Evolutionary conservation across 2,329 filamentous ascomycete species (phyloP), one percentile per base, ranked within the genome.

Genomic region (Sclerotinia sclerotiorum): DNA sequence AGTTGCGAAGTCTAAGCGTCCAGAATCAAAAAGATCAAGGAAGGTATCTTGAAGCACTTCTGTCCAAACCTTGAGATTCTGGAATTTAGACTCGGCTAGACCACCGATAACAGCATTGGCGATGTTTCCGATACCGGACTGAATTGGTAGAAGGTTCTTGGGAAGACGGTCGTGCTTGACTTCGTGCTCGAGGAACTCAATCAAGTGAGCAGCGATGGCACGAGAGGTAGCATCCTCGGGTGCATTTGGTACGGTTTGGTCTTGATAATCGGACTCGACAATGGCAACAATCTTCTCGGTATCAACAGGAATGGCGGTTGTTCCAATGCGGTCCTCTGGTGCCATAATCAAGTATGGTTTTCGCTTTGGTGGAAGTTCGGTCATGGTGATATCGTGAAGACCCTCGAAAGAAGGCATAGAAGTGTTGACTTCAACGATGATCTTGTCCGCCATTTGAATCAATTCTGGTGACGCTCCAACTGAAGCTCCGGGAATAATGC

Each of bases 381-480:
- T 92, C 85, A 94, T 90, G 70, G 91, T 93, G 78, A 97, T 96
- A 76, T 97, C 93, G 83, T 97, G 93, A 24, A 97, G 85, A 65
- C 92, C 93, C 79, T 95, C 90, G 76, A 97, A 94, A 55, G 88
- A 92, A 6, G 93, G 93, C 63, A 91, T 87, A 1, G 92, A 83
- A 0, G 93, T 97, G 83, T 97, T 97, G 80, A 97, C 90, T 82
- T 97, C 93, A 76, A 97, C 92, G 76, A 97, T 93, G 80, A 97
- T 87, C 85, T 97, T 97, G 78, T 97, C 92, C 64, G 93, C 92
- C 87, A 96, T 92, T 80, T 97, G 92, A 61, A 97, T 85, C 66
- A 97, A 84, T 79, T 97, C 93, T 5, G 93, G 93, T 3, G 89
- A 91, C 17, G 93, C 93, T 67, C 93, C 93, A 35, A 97, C 92